A percentile compares a stretch with the other conserved stretches of the same genome.
Conservation (phyloP, 2,329 filamentous ascomycete genomes). For the Calonectria pseudoreteaudii region DNA sequence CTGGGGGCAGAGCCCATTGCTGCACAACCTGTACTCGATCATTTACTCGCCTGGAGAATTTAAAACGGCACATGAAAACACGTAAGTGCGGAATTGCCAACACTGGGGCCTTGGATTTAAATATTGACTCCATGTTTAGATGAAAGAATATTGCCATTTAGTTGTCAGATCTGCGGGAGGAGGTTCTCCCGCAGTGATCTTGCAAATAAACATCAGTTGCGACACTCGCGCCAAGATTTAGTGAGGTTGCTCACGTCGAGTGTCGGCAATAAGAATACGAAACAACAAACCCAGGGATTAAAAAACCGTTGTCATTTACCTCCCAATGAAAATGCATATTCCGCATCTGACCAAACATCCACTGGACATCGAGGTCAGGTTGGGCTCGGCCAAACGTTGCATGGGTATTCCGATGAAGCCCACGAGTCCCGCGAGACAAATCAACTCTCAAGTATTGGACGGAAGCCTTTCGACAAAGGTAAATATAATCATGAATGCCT, state of each 20-base stretch:
- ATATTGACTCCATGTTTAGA: neutral
- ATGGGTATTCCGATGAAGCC: neutral
- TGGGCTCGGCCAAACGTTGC: neutral
- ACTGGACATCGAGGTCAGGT: neutral
- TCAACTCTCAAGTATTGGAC: neutral
- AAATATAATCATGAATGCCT: neutral
- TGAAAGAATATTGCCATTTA: neutral
- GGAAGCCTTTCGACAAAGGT: neutral
- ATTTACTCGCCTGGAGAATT: slow-evolving; percentile 10
- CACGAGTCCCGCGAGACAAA: neutral
- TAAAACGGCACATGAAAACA: slow-evolving; percentile 4
- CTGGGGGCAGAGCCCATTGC: neutral
- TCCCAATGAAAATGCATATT: neutral
- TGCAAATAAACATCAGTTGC: neutral
- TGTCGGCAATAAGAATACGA: neutral
- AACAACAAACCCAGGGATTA: neutral
- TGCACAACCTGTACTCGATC: neutral
- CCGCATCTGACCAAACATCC: neutral
- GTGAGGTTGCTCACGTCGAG: neutral
- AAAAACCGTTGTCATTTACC: neutral
- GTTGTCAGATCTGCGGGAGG: neutral
- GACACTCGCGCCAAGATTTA: neutral
- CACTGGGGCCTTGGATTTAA: too few species aligned
- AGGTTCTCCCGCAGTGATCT: slow-evolving; percentile 4
- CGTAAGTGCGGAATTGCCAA: neutral